Conservation (phyloP, 2,329 filamentous ascomycete species). For the Metarhizium rileyi region DNA sequence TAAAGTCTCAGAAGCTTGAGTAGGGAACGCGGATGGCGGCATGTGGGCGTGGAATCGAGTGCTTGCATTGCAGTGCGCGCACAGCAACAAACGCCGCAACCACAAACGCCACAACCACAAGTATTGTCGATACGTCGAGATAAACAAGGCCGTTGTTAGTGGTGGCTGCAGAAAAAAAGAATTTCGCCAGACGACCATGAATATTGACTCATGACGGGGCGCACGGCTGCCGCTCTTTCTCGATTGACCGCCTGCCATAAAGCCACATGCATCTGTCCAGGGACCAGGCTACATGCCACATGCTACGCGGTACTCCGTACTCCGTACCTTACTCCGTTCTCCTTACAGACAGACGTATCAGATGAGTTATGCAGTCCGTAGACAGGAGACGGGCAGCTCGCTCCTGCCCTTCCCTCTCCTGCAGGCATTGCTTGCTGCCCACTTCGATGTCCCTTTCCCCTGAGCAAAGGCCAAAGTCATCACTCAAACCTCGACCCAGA, state of each 20-base stretch:
- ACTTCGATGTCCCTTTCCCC: neutral
- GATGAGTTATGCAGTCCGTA: neutral
- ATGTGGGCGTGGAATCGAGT: too few species aligned
- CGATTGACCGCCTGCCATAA: neutral
- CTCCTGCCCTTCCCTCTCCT: neutral
- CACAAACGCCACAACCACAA: too few species aligned
- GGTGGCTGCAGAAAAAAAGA: neutral
- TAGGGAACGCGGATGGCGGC: too few species aligned
- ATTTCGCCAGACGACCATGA: neutral
- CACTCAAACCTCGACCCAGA: neutral
- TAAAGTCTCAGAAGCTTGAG: neutral
- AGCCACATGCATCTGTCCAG: too few species aligned
- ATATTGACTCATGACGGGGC: neutral
- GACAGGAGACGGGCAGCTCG: neutral
- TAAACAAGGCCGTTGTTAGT: too few species aligned
- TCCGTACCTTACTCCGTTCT: too few species aligned
- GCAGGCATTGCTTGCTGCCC: neutral
- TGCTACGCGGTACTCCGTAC: too few species aligned
- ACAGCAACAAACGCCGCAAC: too few species aligned
- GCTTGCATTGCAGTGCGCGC: too few species aligned
- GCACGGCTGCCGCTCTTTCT: neutral
- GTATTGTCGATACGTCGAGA: too few species aligned
- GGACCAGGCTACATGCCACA: neutral
- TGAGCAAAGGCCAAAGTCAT: neutral
- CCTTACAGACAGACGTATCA: too few species aligned